Percentiles rank a stretch among this genome's conserved stretches.
Evolutionary conservation across 106 monocot species (phyloP).

Genomic region (Dactylorhiza incarnata): DNA sequence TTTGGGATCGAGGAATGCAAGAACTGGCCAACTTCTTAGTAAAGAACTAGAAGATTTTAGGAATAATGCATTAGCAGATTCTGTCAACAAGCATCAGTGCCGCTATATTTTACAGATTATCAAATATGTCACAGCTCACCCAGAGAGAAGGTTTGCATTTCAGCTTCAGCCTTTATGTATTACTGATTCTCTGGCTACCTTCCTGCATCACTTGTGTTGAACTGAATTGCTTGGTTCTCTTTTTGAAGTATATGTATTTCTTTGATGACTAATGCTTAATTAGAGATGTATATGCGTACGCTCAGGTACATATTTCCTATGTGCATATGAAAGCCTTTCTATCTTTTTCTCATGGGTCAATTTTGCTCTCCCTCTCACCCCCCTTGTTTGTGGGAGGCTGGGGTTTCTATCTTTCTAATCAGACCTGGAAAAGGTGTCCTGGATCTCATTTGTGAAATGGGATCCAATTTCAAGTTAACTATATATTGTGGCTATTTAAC

Average conservation of each 20-base stretch:
- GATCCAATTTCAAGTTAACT: not conserved
- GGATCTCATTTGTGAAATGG: not conserved
- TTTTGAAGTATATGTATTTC: not conserved
- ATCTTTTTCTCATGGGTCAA: not conserved
- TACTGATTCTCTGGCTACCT: not conserved
- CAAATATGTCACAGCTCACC: conserved; percentile 68
- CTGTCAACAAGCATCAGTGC: conserved; percentile 90
- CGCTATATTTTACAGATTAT: conserved; percentile 89
- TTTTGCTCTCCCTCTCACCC: not conserved
- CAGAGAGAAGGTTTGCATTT: conserved; percentile 64
- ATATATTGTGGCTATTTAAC: not conserved
- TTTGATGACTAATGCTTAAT: not conserved
- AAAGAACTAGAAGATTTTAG: conserved; percentile 99
- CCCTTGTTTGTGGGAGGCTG: too few species aligned
- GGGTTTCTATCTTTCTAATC: not conserved
- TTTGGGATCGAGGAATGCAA: conserved; percentile 71
- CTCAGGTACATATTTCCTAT: not conserved
- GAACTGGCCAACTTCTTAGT: conserved; percentile 78
- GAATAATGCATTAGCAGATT: conserved; percentile 62
- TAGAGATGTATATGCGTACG: not conserved
- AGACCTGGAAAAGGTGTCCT: not conserved
- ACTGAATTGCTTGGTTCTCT: not conserved
- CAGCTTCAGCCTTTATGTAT: not conserved
- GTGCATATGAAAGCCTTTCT: not conserved
- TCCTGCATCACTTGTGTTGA: not conserved